A percentile compares a stretch with the other conserved stretches of the same genome.
These are phyloP conservation scores for Sporothrix humicola DNA, from an alignment of 2,329 filamentous ascomycete genomes.

Conservation along the genomic window DNA sequence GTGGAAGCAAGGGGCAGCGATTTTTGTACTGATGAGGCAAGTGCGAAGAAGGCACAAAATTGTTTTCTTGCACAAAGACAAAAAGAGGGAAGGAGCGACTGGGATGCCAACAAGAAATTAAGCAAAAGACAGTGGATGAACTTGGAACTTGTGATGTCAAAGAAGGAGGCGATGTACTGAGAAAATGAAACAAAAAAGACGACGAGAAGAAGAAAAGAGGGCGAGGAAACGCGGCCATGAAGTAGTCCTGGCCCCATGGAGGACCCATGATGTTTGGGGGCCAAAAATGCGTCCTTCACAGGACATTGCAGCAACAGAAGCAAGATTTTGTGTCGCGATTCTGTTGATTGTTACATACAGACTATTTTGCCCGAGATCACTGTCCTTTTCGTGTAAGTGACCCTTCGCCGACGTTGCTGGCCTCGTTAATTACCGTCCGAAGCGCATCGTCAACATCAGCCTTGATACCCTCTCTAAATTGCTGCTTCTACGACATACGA, in stretches of 20 bases:
- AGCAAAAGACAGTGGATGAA: not conserved
- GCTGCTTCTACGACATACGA: slow-evolving; percentile 7
- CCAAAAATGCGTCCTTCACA: not conserved
- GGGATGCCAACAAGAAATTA: not conserved
- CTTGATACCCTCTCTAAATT: not conserved
- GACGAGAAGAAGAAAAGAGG: not conserved
- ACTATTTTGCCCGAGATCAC: too few relatives aligned
- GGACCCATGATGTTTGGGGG: slow-evolving; percentile 23
- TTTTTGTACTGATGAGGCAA: not conserved
- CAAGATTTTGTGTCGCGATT: not conserved
- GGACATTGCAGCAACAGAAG: not conserved
- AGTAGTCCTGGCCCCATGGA: slow-evolving; percentile 12
- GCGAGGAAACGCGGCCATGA: slow-evolving; percentile 11
- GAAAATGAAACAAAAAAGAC: not conserved
- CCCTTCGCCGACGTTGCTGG: not conserved
- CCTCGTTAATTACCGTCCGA: not conserved
- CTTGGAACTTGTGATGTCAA: not conserved
- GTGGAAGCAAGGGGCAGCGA: slow-evolving; percentile 13
- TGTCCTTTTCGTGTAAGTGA: not conserved
- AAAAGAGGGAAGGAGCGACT: not conserved
- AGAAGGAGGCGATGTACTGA: not conserved
- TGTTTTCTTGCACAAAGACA: not conserved
- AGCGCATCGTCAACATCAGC: not conserved
- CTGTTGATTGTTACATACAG: not conserved
- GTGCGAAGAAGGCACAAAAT: slow-evolving; percentile 14